phyloP scores from a whole-genome alignment of 2,329 filamentous ascomycete genomes.

The Xylariomycetidae sp. region DNA sequence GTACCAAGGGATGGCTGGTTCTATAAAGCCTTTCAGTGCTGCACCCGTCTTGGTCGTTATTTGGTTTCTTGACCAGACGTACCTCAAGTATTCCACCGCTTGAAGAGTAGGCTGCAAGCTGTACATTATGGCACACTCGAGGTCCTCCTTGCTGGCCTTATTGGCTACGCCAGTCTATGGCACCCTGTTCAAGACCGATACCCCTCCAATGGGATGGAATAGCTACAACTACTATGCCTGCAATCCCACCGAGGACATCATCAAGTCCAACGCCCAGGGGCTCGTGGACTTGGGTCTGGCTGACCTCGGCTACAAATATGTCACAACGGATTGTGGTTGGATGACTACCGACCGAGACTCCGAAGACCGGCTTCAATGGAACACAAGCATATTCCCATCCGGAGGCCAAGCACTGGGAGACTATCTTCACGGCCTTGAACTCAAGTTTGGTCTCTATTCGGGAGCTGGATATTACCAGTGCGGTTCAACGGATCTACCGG shows the following conservation, averaged over 20 bases:
- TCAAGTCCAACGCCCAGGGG: slow-evolving; percentile 46
- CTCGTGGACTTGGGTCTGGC: slow-evolving; percentile 45
- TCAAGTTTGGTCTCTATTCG: slow-evolving; percentile 51
- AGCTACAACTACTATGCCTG: slow-evolving; percentile 53
- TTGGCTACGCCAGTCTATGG: slow-evolving; percentile 11
- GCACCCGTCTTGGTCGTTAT: no score
- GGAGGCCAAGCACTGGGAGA: slow-evolving; percentile 39
- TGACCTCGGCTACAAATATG: slow-evolving; percentile 47
- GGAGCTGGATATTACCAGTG: slow-evolving; percentile 40
- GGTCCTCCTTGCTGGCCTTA: slow-evolving; percentile 1
- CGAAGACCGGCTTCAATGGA: slow-evolving; percentile 43
- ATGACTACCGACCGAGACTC: slow-evolving; percentile 31
- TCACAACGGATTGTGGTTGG: slow-evolving; percentile 57
- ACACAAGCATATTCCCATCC: slow-evolving; percentile 42
- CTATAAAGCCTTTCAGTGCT: no score
- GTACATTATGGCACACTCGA: neutral
- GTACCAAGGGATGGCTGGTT: no score
- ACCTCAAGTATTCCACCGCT: no score
- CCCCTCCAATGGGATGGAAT: slow-evolving; percentile 50
- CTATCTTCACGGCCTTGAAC: slow-evolving; percentile 39
- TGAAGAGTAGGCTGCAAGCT: no score
- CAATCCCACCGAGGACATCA: slow-evolving; percentile 39
- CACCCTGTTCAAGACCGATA: slow-evolving; percentile 16
- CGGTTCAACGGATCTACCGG: slow-evolving; percentile 35
- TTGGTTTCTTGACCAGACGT: no score